These are phyloP conservation scores for Stagonosporopsis rhizophila DNA, from an alignment of 2,329 filamentous ascomycete genomes.

Conservation along the genomic window DNA sequence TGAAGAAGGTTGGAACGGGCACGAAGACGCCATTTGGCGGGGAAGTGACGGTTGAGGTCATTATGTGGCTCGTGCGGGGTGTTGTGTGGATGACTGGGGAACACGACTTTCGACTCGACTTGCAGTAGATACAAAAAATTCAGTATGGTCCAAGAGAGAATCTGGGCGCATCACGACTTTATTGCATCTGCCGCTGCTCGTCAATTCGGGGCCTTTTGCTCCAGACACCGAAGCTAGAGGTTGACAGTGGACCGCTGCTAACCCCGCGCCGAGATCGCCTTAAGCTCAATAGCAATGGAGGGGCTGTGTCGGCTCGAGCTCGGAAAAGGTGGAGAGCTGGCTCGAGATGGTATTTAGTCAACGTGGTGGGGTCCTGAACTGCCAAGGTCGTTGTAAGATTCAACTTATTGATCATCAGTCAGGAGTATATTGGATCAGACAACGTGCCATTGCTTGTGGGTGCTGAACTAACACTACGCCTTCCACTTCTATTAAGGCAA, in stretches of 20 bases:
- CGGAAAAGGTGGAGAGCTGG: constrained; percentile 4
- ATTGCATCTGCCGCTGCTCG: constrained; percentile 16
- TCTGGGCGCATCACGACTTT: constrained; percentile 16
- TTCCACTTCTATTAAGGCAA: neutral
- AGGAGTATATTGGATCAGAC: neutral
- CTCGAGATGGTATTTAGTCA: neutral
- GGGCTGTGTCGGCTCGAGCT: constrained; percentile 8
- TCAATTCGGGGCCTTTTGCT: constrained; percentile 32
- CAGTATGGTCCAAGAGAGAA: neutral
- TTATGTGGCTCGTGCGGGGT: constrained; percentile 12
- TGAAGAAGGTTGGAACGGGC: constrained; percentile 69
- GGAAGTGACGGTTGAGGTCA: constrained; percentile 15
- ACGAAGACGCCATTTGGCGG: constrained; percentile 49
- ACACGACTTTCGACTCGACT: constrained; percentile 1
- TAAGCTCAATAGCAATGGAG: constrained; percentile 7
- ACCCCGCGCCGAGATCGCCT: constrained; percentile 35
- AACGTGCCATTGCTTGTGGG: neutral
- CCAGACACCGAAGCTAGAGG: constrained; percentile 38
- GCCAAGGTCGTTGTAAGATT: neutral
- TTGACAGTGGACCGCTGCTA: constrained; percentile 26
- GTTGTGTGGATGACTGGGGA: neutral
- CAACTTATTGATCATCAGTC: neutral
- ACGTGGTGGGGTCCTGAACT: neutral
- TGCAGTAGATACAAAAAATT: neutral
- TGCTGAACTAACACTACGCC: neutral